These are phyloP conservation scores for Ehretia macrophylla DNA, from an alignment of 257 asterid species.

Conservation along the genomic window DNA sequence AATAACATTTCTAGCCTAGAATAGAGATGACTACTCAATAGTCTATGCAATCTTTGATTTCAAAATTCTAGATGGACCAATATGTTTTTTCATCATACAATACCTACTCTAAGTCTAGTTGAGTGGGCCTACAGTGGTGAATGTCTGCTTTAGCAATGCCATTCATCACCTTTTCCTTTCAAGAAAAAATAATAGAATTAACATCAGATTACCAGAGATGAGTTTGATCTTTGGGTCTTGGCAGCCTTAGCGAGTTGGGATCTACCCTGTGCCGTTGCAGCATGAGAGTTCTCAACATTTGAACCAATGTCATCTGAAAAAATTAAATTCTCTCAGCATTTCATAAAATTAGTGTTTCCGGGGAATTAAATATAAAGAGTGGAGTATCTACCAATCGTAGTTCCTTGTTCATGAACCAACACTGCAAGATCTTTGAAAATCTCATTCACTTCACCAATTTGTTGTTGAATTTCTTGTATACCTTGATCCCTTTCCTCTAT, in stretches of 20 bases:
- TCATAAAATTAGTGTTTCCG: background rate
- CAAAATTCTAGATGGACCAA: no score
- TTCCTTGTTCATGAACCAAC: conserved; percentile 88
- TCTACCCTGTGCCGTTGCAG: conserved; percentile 80
- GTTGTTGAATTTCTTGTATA: conserved; percentile 87
- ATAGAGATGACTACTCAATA: no score
- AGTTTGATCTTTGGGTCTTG: conserved; percentile 78
- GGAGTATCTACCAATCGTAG: conserved; percentile 63
- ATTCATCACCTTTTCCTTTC: no score
- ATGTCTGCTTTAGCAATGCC: no score
- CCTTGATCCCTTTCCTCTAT: conserved; percentile 97
- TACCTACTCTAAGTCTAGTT: no score
- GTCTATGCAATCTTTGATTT: no score
- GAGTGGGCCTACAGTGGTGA: no score
- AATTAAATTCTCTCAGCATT: background rate
- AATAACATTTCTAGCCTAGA: no score
- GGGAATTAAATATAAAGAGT: conserved; percentile 5
- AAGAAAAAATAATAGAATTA: background rate
- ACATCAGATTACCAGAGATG: conserved; percentile 60
- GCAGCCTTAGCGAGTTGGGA: conserved; percentile 87
- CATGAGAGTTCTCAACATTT: conserved; percentile 70
- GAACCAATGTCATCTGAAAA: conserved; percentile 78
- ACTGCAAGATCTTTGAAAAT: conserved; percentile 93
- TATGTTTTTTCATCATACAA: no score
- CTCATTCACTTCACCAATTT: conserved; percentile 93